phyloP scores from a whole-genome alignment of 2,329 filamentous ascomycete genomes.

The Cercospora sojina region DNA sequence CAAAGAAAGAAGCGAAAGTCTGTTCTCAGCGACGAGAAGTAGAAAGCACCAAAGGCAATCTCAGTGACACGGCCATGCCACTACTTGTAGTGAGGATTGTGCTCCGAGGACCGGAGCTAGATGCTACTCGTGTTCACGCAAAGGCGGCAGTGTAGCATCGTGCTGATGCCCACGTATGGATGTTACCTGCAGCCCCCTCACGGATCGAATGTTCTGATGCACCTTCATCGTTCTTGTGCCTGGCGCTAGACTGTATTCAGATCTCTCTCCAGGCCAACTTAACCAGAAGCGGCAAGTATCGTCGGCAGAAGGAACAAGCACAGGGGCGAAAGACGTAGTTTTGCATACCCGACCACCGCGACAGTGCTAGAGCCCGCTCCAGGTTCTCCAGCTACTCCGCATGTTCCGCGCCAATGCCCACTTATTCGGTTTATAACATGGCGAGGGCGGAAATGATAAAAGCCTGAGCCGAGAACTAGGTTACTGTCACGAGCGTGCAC shows the following conservation, averaged over 20 bases:
- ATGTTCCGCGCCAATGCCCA: background rate
- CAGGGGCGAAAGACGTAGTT: slow-evolving; percentile 2
- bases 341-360: background rate
- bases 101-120: background rate
- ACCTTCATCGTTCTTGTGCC: background rate
- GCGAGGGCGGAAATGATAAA: background rate
- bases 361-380: background rate
- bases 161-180: background rate
- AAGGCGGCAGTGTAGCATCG: background rate
- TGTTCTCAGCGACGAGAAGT: background rate
- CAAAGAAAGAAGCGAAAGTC: background rate
- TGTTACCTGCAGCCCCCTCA: background rate
- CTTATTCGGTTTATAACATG: background rate
- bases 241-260: slow-evolving; percentile 3
- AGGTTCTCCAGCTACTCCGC: background rate
- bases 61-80: background rate
- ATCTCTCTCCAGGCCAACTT: background rate
- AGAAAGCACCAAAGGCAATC: background rate
- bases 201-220: slow-evolving; percentile 7
- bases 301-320: background rate
- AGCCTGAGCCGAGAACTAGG: background rate
- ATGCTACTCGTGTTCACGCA: background rate
- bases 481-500: background rate
- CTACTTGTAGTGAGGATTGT: background rate
- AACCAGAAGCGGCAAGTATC: slow-evolving; percentile 5